Base-by-base conservation (phyloP, 306 rosid genomes). In the Lathyrus oleraceus region DNA sequence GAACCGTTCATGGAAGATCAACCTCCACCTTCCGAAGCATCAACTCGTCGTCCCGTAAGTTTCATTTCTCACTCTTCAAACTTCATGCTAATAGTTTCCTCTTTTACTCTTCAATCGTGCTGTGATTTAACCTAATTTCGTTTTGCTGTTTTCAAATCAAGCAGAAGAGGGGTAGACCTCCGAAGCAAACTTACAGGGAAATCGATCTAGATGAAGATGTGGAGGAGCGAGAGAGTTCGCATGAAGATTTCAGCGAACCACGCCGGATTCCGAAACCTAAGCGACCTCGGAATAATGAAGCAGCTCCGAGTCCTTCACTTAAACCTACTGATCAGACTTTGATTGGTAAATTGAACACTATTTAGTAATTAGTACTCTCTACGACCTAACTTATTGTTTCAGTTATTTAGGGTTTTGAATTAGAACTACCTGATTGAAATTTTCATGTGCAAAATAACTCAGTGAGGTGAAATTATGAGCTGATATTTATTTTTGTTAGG, bases 161-260 rank as follows among this genome's bases (percentile, higher is more conserved):
- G 83, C 96, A 88, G 89, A 92, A 85, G 77, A 81, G 96, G 71
- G 68, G 75, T 43, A 86, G 96, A 85, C 91, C 81, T 78, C 96
- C 39, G 45, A 85, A 69, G 30, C 83, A 83, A 66, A 15, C 28
- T 1, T 61, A 65, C 42, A 69, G 70, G 76, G 80, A 72, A 15
- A 68, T 58, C 8, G 81, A 85, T 30, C 72, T 60, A 40, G 86
- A 70, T 25, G 90, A 61, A 11, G 71, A 78, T 39, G 84, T 72
- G 61, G 82, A 65, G 2, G 84, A 85, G 25, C 85, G 92, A 38
- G 94, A 90, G 80, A 85, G 95, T 51, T 94, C 98, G 4, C 96
- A 92, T 0, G 96, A 89, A 8, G 89, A 85, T 61, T 81, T 71
- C 43, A 89, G 84, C 23, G 94, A 86, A 64, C 11, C 84, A 15